phyloP scores from a whole-genome alignment of 2,329 filamentous ascomycete genomes.

The Tolypocladium sp. region DNA sequence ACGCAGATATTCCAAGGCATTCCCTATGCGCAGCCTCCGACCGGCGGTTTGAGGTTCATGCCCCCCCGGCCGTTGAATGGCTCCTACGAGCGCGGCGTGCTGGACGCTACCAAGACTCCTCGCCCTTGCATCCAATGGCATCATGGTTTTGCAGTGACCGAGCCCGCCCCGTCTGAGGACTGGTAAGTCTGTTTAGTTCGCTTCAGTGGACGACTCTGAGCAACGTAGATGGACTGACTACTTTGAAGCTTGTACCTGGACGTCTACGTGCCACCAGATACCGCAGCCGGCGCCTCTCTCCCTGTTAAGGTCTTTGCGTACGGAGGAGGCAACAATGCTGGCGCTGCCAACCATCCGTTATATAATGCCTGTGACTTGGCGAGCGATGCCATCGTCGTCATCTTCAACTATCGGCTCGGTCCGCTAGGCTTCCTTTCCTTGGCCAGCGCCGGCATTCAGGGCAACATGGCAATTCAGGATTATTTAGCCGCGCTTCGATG shows the following conservation, averaged over 20 bases:
- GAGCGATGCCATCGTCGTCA: not conserved
- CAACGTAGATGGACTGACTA: not conserved
- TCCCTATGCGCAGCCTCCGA: not conserved
- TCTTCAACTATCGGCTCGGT: not conserved
- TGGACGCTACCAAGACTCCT: not conserved
- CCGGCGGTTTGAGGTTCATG: not conserved
- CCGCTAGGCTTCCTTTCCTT: not conserved
- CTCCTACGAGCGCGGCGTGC: not conserved
- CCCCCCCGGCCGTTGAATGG: not conserved
- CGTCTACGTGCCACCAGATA: not conserved
- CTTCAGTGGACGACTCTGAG: not conserved
- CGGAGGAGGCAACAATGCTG: not conserved
- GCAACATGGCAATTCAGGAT: not conserved
- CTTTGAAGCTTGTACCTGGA: not conserved
- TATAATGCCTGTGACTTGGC: not conserved
- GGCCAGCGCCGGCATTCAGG: not conserved
- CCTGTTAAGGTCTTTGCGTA: not conserved
- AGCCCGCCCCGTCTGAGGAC: not conserved
- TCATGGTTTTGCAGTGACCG: not conserved
- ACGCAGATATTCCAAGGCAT: not conserved
- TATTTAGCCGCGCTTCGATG: not conserved
- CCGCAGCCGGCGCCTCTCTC: not conserved
- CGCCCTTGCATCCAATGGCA: not conserved
- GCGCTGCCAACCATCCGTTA: not conserved
- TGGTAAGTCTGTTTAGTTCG: not conserved